phyloP scores from a whole-genome alignment of 1,139 yeast species.

The Taiozyma sp. region DNA sequence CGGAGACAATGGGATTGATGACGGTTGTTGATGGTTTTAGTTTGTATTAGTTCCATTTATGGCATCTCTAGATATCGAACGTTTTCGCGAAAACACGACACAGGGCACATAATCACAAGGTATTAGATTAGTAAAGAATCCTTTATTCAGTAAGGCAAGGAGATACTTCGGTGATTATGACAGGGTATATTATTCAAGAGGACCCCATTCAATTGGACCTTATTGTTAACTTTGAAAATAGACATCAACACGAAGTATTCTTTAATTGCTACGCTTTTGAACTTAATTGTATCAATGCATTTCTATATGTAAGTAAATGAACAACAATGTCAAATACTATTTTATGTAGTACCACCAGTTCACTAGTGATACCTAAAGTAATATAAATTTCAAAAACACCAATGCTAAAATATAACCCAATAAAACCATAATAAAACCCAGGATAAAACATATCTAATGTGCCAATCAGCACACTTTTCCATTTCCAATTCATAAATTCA shows the following conservation, averaged over 20 bases:
- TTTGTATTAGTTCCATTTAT: too few relatives aligned
- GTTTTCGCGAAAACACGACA: not conserved
- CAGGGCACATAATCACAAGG: too few relatives aligned
- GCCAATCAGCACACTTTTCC: not conserved
- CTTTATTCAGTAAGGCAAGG: too few relatives aligned
- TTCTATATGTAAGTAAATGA: not conserved
- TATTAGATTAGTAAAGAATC: too few relatives aligned
- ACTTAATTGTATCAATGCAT: not conserved
- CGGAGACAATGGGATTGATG: not conserved
- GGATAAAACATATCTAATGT: not conserved
- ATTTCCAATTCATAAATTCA: not conserved
- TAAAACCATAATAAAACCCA: not conserved
- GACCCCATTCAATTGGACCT: too few relatives aligned
- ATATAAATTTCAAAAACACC: not conserved
- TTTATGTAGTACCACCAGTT: not conserved
- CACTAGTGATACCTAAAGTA: not conserved
- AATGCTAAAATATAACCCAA: not conserved
- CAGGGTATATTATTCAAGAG: too few relatives aligned
- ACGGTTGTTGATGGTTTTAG: not conserved
- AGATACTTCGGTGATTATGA: too few relatives aligned
- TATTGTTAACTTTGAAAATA: too few relatives aligned
- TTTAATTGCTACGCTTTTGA: too few relatives aligned
- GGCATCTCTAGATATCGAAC: not conserved
- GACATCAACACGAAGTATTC: too few relatives aligned
- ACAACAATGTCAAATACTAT: not conserved